Evolutionary conservation across 2,329 filamentous ascomycete species (phyloP).

Genomic region (Aspergillus floridensis): DNA sequence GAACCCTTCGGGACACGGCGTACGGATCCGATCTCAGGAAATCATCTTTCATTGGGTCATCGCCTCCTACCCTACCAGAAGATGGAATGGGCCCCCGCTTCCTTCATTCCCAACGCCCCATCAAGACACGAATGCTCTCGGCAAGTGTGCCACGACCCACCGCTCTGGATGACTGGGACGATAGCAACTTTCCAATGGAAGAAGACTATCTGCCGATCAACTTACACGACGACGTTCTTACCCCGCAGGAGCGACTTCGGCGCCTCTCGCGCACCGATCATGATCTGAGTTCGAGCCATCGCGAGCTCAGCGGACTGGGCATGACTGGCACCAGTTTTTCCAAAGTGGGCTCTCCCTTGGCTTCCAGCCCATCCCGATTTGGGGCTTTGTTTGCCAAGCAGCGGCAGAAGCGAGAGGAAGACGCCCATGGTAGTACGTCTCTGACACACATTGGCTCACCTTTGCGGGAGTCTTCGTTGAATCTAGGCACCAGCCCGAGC

Average conservation of each 20-base stretch:
- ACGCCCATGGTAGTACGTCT: conserved; percentile 39
- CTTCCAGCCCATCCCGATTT: conserved; percentile 62
- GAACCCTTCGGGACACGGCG: conserved; percentile 63
- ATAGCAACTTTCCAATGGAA: conserved; percentile 71
- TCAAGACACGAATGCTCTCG: conserved; percentile 57
- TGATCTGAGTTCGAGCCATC: conserved; percentile 47
- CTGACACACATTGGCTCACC: conserved; percentile 65
- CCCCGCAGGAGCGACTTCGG: conserved; percentile 59
- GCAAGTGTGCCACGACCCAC: conserved; percentile 57
- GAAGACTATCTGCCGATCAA: conserved; percentile 81
- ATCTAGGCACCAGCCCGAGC: conserved; percentile 50
- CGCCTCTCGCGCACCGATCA: conserved; percentile 59
- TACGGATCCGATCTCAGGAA: conserved; percentile 70
- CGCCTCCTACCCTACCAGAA: conserved; percentile 62
- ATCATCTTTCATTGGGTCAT: conserved; percentile 54
- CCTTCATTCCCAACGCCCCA: conserved; percentile 65
- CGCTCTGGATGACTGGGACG: conserved; percentile 58
- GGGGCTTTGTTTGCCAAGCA: conserved; percentile 57
- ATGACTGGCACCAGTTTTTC: conserved; percentile 49
- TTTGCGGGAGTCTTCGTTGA: conserved; percentile 59
- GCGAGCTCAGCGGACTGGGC: conserved; percentile 52
- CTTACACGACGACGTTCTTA: conserved; percentile 62
- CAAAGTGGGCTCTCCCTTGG: conserved; percentile 56
- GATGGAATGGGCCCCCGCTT: conserved; percentile 64
- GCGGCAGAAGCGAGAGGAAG: conserved; percentile 52